Base-by-base conservation (phyloP, 345 rosid species). In the Salix exigua region DNA sequence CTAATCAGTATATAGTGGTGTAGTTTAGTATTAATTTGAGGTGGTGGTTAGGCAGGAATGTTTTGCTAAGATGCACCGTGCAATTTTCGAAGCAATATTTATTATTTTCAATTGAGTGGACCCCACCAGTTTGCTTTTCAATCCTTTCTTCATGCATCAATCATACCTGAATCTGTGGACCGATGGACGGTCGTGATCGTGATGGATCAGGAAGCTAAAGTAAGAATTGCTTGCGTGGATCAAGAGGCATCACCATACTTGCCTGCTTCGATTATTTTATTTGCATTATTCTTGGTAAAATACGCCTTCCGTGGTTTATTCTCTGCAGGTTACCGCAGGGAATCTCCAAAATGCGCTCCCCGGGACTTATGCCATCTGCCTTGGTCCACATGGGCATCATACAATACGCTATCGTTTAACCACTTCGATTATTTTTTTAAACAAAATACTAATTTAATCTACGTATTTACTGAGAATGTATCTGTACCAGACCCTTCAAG, bases 311-410 rank as follows among this genome's bases (percentile, higher is more conserved):
- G 16, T 44, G 13, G 17, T 44, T 79, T 72, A 70, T 77, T 82
- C 78, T 70, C 73, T 35, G 71, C 76, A 30, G 83, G 80, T 38
- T 63, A 38, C 50, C 51, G 84, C 63, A 80, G 63, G 70, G 65
- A 80, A 75, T 85, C 85, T 82, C 82, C 60, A 72, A 82, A 65
- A 74, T 82, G 63, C 83, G 81, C 86, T 66, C 69, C 23, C 84
- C 77, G 79, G 70, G 37, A 77, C 64, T 68, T 68, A 75, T 40
- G 80, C 80, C 67, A 65, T 75, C 6, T 42, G 77, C 70, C 51
- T 58, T 58, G 77, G 51, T 30, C 37, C 79, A 4, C 60, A 5
- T 42, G 70, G 77, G 23, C 50, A 76, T 9, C 12, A 62, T 79
- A 62, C 33, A 33, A 14, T 46, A 46, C 14, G 17, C 50, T 46